These are phyloP conservation scores for Tricholoma hemisulphureum DNA, from an alignment of 768 basidiomycete species.

Conservation along the genomic window DNA sequence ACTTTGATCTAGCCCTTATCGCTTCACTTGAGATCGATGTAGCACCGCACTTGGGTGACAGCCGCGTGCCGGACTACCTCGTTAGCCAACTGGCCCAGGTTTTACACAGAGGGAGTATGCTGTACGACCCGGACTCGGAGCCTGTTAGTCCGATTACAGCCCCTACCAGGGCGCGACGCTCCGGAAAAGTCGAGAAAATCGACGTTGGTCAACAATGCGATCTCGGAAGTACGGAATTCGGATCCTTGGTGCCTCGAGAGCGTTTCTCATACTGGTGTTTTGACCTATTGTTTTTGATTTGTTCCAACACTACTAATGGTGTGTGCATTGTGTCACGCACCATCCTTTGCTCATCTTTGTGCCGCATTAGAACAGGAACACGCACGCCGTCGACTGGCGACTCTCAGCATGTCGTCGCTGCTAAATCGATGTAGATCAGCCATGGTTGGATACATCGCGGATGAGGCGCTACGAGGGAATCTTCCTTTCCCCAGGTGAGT, in stretches of 20 bases:
- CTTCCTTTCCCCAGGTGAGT: conserved; percentile 82
- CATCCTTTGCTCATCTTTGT: background rate
- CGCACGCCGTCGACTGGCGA: conserved; percentile 66
- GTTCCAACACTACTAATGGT: conserved; percentile 67
- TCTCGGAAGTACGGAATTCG: conserved; percentile 61
- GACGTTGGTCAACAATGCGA: conserved; percentile 36
- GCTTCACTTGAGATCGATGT: conserved; percentile 78
- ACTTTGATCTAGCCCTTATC: conserved; percentile 81
- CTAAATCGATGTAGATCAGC: conserved; percentile 72
- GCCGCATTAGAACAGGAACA: conserved; percentile 52
- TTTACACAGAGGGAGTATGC: conserved; percentile 67
- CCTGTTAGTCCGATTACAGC: background rate
- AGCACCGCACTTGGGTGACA: conserved; percentile 69
- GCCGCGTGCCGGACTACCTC: conserved; percentile 68
- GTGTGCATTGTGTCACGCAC: conserved; percentile 6
- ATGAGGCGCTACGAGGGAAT: conserved; percentile 79
- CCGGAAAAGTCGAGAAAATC: conserved; percentile 33
- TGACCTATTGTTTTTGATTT: conserved; percentile 80
- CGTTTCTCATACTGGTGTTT: conserved; percentile 93
- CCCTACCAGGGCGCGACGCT: conserved; percentile 6
- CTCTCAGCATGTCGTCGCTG: conserved; percentile 67
- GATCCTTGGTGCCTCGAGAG: conserved; percentile 64
- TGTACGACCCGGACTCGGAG: conserved; percentile 45
- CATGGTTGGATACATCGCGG: conserved; percentile 76
- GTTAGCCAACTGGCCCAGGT: conserved; percentile 67